These are phyloP conservation scores for Phoenix dactylifera DNA, from an alignment of 176 grass and related monocot species.

Conservation along the genomic window DNA sequence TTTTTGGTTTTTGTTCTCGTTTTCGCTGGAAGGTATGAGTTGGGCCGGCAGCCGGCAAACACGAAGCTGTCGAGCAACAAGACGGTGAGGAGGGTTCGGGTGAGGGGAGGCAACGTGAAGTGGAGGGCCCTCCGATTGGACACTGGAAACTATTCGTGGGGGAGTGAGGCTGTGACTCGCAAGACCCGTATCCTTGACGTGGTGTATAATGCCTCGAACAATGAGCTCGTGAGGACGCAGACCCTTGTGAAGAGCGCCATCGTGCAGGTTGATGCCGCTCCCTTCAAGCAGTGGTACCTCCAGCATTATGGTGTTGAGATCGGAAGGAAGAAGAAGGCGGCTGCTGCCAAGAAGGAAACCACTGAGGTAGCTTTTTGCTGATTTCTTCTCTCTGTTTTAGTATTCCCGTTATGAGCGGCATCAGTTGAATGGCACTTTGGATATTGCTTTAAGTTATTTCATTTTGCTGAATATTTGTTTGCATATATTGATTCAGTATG, in stretches of 20 bases:
- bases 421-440: neutral
- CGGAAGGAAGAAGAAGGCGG: constrained; percentile 71
- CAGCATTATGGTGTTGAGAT: constrained; percentile 89
- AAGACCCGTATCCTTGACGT: constrained; percentile 82
- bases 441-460: neutral
- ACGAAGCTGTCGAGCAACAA: constrained; percentile 11
- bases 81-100: constrained; percentile 7
- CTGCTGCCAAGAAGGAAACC: constrained; percentile 41
- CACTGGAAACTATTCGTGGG: constrained; percentile 86
- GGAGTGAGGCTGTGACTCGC: constrained; percentile 76
- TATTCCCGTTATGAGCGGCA: neutral
- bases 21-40: neutral
- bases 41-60: constrained; percentile 8
- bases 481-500: neutral
- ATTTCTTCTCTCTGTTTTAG: neutral
- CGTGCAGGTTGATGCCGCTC: constrained; percentile 83
- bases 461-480: no score
- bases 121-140: constrained; percentile 59
- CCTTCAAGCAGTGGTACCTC: constrained; percentile 92
- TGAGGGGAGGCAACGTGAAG: constrained; percentile 9
- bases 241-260: constrained; percentile 89
- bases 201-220: constrained; percentile 88
- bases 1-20: no score
- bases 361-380: constrained; percentile 32
- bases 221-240: constrained; percentile 89